A percentile compares a stretch with the other conserved stretches of the same genome.
Evolutionary conservation across 331 rosid genomes (phyloP).

Genomic region (Stylosanthes scabra): DNA sequence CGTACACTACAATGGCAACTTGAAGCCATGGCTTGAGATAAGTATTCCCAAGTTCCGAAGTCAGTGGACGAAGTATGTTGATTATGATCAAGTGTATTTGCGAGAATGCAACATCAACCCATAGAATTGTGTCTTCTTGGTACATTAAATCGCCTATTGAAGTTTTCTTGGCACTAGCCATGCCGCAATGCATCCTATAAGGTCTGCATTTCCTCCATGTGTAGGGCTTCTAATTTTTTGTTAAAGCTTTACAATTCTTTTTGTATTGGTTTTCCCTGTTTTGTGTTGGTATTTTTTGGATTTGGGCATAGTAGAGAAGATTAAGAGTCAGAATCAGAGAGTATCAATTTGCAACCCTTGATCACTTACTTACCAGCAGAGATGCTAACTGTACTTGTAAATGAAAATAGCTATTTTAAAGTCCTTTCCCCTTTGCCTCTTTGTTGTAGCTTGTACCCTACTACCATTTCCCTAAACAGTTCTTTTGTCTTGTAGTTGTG

Average conservation of each 20-base stretch:
- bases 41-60: constrained; percentile 82
- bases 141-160: constrained; percentile 30
- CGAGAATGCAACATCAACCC: constrained; percentile 96
- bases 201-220: constrained; percentile 53
- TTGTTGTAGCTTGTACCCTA: constrained; percentile 1
- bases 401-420: constrained; percentile 50
- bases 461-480: background rate
- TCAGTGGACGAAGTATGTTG: constrained; percentile 81
- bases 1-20: too few relatives aligned
- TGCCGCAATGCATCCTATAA: constrained; percentile 38
- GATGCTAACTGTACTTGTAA: constrained; percentile 54
- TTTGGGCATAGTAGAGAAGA: constrained; percentile 41
- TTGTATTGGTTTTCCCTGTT: constrained; percentile 49
- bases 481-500: background rate
- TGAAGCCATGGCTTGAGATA: too few relatives aligned
- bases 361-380: constrained; percentile 40
- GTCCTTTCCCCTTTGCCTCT: background rate
- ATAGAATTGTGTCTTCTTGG: constrained; percentile 48
- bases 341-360: constrained; percentile 32
- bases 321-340: constrained; percentile 32
- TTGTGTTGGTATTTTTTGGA: constrained; percentile 27
- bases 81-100: constrained; percentile 69
- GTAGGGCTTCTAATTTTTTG: constrained; percentile 50
- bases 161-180: constrained; percentile 43
- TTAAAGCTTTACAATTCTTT: constrained; percentile 61